A percentile compares a stretch with the other conserved stretches of the same genome.
These are phyloP conservation scores for Crucihimalaya himalaica DNA, from an alignment of 345 rosid genomes.

Conservation along the genomic window DNA sequence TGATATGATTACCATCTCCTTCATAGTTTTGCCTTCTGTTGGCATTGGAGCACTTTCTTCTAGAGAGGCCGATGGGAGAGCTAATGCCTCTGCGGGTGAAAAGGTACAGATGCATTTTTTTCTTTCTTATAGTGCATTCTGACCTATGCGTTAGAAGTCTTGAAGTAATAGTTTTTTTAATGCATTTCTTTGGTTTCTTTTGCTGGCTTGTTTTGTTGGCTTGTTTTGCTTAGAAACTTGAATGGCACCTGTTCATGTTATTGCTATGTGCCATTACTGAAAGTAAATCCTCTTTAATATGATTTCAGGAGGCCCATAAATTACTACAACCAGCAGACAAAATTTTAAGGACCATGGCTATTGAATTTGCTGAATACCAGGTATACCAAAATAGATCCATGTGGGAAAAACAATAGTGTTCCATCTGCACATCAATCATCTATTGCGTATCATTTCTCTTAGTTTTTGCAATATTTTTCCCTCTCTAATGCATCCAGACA, in stretches of 20 bases:
- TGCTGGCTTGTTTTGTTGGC: slow-evolving; percentile 12
- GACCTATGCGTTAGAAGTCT: neutral
- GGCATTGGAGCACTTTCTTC: slow-evolving; percentile 95
- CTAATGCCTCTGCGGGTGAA: slow-evolving; percentile 80
- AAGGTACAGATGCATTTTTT: slow-evolving; percentile 54
- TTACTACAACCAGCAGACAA: slow-evolving; percentile 94
- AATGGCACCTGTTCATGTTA: slow-evolving; percentile 15
- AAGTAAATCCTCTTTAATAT: slow-evolving; percentile 22
- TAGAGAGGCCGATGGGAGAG: slow-evolving; percentile 97
- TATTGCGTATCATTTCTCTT: neutral
- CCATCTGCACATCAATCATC: slow-evolving; percentile 10
- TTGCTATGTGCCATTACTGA: slow-evolving; percentile 3
- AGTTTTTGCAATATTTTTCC: slow-evolving; percentile 1
- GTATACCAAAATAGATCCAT: slow-evolving; percentile 39
- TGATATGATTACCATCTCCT: slow-evolving; percentile 21
- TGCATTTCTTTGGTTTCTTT: slow-evolving; percentile 12
- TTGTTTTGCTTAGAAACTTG: slow-evolving; percentile 6
- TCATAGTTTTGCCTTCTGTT: slow-evolving; percentile 87
- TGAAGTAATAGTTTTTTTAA: slow-evolving; percentile 9
- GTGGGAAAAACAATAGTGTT: slow-evolving; percentile 5
- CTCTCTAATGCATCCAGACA: slow-evolving; percentile 20
- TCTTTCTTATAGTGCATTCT: slow-evolving; percentile 7
- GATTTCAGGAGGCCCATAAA: slow-evolving; percentile 86
- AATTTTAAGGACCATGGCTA: slow-evolving; percentile 89
- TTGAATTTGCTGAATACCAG: slow-evolving; percentile 99